A percentile compares a stretch with the other conserved stretches of the same genome.
phyloP scores from a whole-genome alignment of 2,329 filamentous ascomycete species.

The Huntiella moniliformis region DNA sequence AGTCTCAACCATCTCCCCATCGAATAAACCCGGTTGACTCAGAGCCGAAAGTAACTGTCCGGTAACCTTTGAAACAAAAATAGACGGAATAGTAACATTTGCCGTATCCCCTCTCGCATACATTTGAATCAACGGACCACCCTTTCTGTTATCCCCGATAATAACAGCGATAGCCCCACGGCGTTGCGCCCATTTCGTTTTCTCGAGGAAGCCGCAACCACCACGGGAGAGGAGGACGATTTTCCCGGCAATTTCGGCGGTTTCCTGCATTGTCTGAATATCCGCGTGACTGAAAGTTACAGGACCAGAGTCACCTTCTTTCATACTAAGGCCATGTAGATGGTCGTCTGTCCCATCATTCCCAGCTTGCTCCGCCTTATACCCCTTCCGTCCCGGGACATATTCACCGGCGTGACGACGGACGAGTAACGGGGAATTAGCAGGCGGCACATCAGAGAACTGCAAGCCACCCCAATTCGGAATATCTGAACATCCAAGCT shows the following conservation, averaged over 20 bases:
- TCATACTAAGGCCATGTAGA: slow-evolving; percentile 22
- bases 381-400: neutral
- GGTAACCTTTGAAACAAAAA: slow-evolving; percentile 90
- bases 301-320: slow-evolving; percentile 19
- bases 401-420: slow-evolving; percentile 11
- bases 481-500: slow-evolving; percentile 88
- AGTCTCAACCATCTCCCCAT: slow-evolving; percentile 30
- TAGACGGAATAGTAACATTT: slow-evolving; percentile 79
- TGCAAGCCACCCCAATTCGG: slow-evolving; percentile 55
- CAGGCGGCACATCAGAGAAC: slow-evolving; percentile 16
- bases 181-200: slow-evolving; percentile 90
- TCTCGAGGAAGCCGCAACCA: slow-evolving; percentile 90
- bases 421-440: slow-evolving; percentile 3
- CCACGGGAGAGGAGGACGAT: slow-evolving; percentile 80
- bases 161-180: slow-evolving; percentile 79
- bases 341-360: slow-evolving; percentile 70
- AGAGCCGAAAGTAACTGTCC: slow-evolving; percentile 82
- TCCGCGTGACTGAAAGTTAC: slow-evolving; percentile 52
- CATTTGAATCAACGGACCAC: slow-evolving; percentile 86
- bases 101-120: slow-evolving; percentile 94
- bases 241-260: slow-evolving; percentile 82
- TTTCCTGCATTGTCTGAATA: slow-evolving; percentile 80
- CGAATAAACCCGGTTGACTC: slow-evolving; percentile 48
- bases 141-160: slow-evolving; percentile 81
- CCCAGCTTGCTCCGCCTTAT: neutral